These are phyloP conservation scores for Fusarium zealandicum DNA, from an alignment of 2,329 filamentous ascomycete genomes.

Conservation along the genomic window DNA sequence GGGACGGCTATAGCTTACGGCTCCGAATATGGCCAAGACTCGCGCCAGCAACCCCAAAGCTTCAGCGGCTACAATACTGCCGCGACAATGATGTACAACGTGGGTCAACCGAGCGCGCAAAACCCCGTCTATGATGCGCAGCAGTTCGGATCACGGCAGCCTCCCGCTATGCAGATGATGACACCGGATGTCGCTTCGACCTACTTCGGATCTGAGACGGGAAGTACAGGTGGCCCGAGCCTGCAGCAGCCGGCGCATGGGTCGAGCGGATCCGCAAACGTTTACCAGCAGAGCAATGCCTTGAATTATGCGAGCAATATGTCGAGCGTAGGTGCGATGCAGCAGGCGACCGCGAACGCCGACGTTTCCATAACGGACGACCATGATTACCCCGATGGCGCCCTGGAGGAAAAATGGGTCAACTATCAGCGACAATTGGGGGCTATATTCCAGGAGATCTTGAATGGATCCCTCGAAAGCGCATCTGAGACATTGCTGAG, in stretches of 20 bases:
- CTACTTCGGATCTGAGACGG: conserved; percentile 66
- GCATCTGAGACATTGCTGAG: conserved; percentile 61
- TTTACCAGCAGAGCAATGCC: conserved; percentile 72
- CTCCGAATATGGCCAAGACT: conserved; percentile 70
- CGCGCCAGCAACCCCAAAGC: conserved; percentile 61
- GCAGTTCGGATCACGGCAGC: conserved; percentile 78
- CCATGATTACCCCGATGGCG: conserved; percentile 63
- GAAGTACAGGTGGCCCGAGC: conserved; percentile 61
- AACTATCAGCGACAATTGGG: conserved; percentile 68
- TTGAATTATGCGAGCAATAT: conserved; percentile 60
- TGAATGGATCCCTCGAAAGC: conserved; percentile 57
- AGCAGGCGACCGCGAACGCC: conserved; percentile 46
- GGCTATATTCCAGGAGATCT: conserved; percentile 75
- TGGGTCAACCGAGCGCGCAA: conserved; percentile 68
- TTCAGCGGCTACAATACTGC: conserved; percentile 65
- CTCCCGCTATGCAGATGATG: conserved; percentile 78
- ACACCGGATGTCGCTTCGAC: conserved; percentile 61
- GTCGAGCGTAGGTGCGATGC: conserved; percentile 55
- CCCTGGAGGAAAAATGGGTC: conserved; percentile 73
- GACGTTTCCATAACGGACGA: conserved; percentile 61
- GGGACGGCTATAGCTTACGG: conserved; percentile 64
- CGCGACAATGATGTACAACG: conserved; percentile 80
- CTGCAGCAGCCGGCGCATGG: conserved; percentile 59
- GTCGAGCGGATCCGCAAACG: conserved; percentile 58
- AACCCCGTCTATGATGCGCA: conserved; percentile 77